Conservation (phyloP, 345 rosid genomes). For the Iberis pinnata region DNA sequence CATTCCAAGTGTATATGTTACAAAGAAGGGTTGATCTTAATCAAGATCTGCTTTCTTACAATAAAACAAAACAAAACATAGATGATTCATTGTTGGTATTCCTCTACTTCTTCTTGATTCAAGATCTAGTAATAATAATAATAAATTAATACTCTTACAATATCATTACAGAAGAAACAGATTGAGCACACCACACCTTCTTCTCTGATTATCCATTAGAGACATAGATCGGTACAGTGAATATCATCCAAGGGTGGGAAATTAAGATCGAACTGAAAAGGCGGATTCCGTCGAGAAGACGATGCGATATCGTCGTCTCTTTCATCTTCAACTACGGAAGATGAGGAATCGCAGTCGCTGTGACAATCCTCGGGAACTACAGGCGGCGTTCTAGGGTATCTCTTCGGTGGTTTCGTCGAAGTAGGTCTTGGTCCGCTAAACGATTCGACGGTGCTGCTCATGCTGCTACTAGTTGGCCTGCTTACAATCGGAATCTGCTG, state of each 20-base stretch:
- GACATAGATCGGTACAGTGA: slow-evolving; percentile 68
- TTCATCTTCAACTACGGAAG: slow-evolving; percentile 63
- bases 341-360: slow-evolving; percentile 89
- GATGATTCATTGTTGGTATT: neutral
- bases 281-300: slow-evolving; percentile 35
- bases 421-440: slow-evolving; percentile 60
- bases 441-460: slow-evolving; percentile 96
- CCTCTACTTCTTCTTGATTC: slow-evolving; percentile 21
- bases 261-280: slow-evolving; percentile 77
- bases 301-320: slow-evolving; percentile 37
- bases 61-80: neutral
- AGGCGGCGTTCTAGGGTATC: slow-evolving; percentile 56
- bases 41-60: neutral
- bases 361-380: slow-evolving; percentile 71
- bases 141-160: slow-evolving; percentile 23
- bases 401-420: slow-evolving; percentile 22
- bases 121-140: slow-evolving; percentile 5
- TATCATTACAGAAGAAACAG: slow-evolving; percentile 25
- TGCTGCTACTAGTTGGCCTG: slow-evolving; percentile 72
- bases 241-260: slow-evolving; percentile 64
- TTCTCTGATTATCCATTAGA: slow-evolving; percentile 40
- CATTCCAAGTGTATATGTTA: slow-evolving; percentile 21
- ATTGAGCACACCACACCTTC: slow-evolving; percentile 12
- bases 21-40: slow-evolving; percentile 16
- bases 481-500: slow-evolving; percentile 14